These are phyloP conservation scores for Sporothrix brasiliensis DNA, from an alignment of 2,329 filamentous ascomycete species.

Conservation along the genomic window DNA sequence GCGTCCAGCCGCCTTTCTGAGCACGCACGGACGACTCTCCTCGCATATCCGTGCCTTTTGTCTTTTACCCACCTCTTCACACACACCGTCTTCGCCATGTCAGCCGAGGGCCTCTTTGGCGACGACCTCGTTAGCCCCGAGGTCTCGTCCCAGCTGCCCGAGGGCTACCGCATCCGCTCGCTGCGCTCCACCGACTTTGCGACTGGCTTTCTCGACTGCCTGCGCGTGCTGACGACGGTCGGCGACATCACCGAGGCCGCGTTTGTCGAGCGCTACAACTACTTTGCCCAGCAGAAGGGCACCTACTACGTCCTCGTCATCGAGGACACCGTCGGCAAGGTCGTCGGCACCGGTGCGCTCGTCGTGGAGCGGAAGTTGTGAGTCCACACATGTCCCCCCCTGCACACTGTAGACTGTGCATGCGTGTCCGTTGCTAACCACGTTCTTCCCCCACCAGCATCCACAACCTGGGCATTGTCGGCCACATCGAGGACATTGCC, in stretches of 20 bases:
- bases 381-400: slow-evolving; percentile 42
- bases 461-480: slow-evolving; percentile 78
- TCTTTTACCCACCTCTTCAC: neutral
- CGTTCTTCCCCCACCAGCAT: slow-evolving; percentile 55
- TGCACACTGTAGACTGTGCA: neutral
- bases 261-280: slow-evolving; percentile 80
- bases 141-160: slow-evolving; percentile 72
- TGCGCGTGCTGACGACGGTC: slow-evolving; percentile 89
- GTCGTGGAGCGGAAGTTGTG: slow-evolving; percentile 94
- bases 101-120: slow-evolving; percentile 71
- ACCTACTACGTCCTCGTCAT: slow-evolving; percentile 88
- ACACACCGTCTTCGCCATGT: slow-evolving; percentile 38
- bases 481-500: slow-evolving; percentile 97
- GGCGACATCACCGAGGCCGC: slow-evolving; percentile 77
- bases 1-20: neutral
- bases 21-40: neutral
- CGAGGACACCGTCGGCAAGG: slow-evolving; percentile 65
- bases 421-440: slow-evolving; percentile 2
- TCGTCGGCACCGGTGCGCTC: slow-evolving; percentile 90
- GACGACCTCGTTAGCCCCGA: slow-evolving; percentile 73
- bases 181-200: slow-evolving; percentile 77
- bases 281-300: slow-evolving; percentile 72
- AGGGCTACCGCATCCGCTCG: slow-evolving; percentile 80
- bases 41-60: neutral
- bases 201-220: slow-evolving; percentile 83